phyloP scores from a whole-genome alignment of 1,139 yeast genomes.

The Scheffersomyces quercinus region DNA sequence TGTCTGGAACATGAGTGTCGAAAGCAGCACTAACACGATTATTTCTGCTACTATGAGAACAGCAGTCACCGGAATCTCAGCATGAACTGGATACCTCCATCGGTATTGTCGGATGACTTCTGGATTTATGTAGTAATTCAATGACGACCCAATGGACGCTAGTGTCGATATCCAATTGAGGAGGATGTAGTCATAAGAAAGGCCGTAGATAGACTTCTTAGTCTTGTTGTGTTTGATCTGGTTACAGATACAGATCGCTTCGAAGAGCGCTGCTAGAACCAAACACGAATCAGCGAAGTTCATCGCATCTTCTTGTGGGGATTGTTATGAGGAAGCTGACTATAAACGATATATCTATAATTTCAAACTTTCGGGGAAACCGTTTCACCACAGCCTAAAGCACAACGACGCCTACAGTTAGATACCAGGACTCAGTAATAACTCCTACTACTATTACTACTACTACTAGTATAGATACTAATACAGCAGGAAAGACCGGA shows the following conservation, averaged over 20 bases:
- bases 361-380: neutral
- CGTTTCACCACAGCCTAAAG: neutral
- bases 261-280: constrained; percentile 2
- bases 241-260: constrained; percentile 3
- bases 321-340: too few species aligned
- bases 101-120: constrained; percentile 14
- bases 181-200: constrained; percentile 28
- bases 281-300: constrained; percentile 2
- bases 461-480: too few species aligned
- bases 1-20: constrained; percentile 16
- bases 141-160: constrained; percentile 13
- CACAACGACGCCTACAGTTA: neutral
- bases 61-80: constrained; percentile 9
- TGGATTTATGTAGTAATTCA: constrained; percentile 12
- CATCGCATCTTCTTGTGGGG: neutral
- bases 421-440: too few species aligned
- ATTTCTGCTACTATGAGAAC: constrained; percentile 15
- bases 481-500: too few species aligned
- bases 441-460: too few species aligned
- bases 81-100: constrained; percentile 21
- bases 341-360: too few species aligned
- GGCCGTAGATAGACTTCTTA: constrained; percentile 25
- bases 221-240: constrained; percentile 21
- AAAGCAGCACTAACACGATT: constrained; percentile 9
- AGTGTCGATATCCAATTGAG: constrained; percentile 14